phyloP scores from a whole-genome alignment of 805 yeast species.

The Lachancea dasiensis region DNA sequence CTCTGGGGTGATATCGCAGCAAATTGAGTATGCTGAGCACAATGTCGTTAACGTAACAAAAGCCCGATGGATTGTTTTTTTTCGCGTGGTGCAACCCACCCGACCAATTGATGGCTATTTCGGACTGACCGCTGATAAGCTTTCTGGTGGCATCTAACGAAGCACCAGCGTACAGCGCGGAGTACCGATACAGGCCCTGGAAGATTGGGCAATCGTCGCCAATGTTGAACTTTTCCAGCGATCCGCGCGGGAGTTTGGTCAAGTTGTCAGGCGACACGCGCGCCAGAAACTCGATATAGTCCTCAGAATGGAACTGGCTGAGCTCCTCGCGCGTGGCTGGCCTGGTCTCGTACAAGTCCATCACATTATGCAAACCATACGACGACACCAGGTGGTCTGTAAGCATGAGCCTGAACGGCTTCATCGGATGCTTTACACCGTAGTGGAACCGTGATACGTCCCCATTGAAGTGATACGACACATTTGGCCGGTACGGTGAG shows the following conservation, averaged over 20 bases:
- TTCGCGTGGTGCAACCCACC: constrained; percentile 95
- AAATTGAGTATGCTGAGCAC: constrained; percentile 78
- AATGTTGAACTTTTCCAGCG: constrained; percentile 80
- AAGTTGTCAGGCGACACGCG: constrained; percentile 90
- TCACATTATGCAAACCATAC: constrained; percentile 90
- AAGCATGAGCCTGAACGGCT: constrained; percentile 98
- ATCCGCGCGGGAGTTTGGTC: constrained; percentile 81
- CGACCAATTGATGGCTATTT: constrained; percentile 87
- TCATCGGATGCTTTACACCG: constrained; percentile 96
- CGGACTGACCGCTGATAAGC: constrained; percentile 74
- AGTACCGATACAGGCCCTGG: constrained; percentile 70
- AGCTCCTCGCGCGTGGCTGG: constrained; percentile 97
- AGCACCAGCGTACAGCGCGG: constrained; percentile 81
- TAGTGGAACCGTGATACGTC: constrained; percentile 77
- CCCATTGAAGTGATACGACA: constrained; percentile 85
- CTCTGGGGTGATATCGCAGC: constrained; percentile 77
- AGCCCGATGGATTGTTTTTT: constrained; percentile 83
- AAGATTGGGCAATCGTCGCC: constrained; percentile 92
- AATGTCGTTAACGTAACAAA: constrained; percentile 86
- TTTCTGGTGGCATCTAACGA: constrained; percentile 87
- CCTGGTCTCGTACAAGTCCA: constrained; percentile 95
- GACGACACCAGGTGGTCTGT: constrained; percentile 96
- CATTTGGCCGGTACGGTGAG: constrained; percentile 46
- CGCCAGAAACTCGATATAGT: constrained; percentile 86
- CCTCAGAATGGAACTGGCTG: constrained; percentile 98